Evolutionary conservation across 1,284 basidiomycete genomes (phyloP), one percentile per base, ranked within the genome.

Genomic region (Filobasidium uniguttulatum): DNA sequence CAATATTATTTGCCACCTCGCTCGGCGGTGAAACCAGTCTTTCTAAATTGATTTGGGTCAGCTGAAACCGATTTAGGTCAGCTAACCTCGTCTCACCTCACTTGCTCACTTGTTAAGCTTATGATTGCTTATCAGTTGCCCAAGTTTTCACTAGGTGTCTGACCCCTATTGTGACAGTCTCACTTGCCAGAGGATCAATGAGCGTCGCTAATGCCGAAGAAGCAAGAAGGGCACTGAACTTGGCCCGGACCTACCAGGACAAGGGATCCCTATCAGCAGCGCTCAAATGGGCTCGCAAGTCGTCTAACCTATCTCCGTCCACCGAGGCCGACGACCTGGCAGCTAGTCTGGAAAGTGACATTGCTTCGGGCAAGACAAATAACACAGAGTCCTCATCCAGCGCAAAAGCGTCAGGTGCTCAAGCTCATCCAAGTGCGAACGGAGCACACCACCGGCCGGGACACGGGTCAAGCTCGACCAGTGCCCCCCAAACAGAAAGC

Each of bases 231-330:
- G 86, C 83, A 63, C 75, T 91, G 46, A 64, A 71, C 43, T 84
- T 91, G 54, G 82, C 88, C 10, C 79, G 81, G 63, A 78, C 76
- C 60, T 80, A 89, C 65, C 74, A 77, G 52, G 75, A 79, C 45
- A 72, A 79, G 38, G 80, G 78, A 48, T 88, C 89, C 68, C 71
- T 80, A 49, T 56, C 80, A 17, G 79, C 83, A 3, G 89, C 93
- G 1, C 78, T 83, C 61, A 87, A 88, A 65, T 93, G 96, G 73
- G 83, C 82, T 56, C 80, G 82, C 69, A 98, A 98, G 71, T 86
- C 84, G 14, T 78, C 90, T 52, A 73, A 81, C 22, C 77, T 97
- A 50, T 88, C 84, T 70, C 74, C 81, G 48, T 93, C 89, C 1
- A 74, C 81, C 5, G 82, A 89, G 63, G 93, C 83, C 5, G 75